These are phyloP conservation scores for Echinochloa phyllopogon DNA, from an alignment of 176 grass and related monocot genomes.

Conservation along the genomic window DNA sequence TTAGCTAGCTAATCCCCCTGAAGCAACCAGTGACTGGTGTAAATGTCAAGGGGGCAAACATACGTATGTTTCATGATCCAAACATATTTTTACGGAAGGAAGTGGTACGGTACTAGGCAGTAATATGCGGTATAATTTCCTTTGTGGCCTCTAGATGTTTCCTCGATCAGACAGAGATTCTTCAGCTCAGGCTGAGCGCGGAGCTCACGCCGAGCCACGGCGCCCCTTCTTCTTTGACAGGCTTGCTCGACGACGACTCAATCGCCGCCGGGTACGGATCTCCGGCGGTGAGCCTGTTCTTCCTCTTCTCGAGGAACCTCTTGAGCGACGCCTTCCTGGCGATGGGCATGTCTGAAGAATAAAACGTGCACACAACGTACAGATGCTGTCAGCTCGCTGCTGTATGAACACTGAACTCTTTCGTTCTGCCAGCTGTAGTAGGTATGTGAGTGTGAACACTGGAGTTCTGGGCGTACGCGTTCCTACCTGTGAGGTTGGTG, in stretches of 20 bases:
- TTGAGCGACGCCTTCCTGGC: slow-evolving; percentile 85
- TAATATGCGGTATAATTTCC: neutral
- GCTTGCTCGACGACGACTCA: slow-evolving; percentile 12
- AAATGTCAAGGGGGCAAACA: slow-evolving; percentile 11
- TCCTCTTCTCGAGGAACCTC: slow-evolving; percentile 92
- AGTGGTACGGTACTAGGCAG: neutral
- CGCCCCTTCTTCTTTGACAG: slow-evolving; percentile 16
- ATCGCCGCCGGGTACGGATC: slow-evolving; percentile 39
- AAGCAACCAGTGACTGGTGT: slow-evolving; percentile 29
- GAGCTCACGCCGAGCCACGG: slow-evolving; percentile 49
- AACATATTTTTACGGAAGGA: neutral
- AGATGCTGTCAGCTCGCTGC: neutral
- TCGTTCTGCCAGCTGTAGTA: neutral
- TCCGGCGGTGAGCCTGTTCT: slow-evolving; percentile 45
- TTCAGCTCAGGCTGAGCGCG: slow-evolving; percentile 34
- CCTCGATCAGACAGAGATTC: neutral
- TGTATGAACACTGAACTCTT: neutral
- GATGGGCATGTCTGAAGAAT: slow-evolving; percentile 83
- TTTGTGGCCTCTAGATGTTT: neutral
- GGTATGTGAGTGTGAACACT: neutral
- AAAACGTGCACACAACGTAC: neutral
- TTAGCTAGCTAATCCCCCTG: slow-evolving; percentile 14
- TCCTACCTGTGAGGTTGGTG: slow-evolving; percentile 45
- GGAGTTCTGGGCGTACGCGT: neutral
- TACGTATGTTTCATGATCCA: neutral